These are phyloP conservation scores for Hylodesmum podocarpum DNA, from an alignment of 306 rosid species.

Conservation along the genomic window DNA sequence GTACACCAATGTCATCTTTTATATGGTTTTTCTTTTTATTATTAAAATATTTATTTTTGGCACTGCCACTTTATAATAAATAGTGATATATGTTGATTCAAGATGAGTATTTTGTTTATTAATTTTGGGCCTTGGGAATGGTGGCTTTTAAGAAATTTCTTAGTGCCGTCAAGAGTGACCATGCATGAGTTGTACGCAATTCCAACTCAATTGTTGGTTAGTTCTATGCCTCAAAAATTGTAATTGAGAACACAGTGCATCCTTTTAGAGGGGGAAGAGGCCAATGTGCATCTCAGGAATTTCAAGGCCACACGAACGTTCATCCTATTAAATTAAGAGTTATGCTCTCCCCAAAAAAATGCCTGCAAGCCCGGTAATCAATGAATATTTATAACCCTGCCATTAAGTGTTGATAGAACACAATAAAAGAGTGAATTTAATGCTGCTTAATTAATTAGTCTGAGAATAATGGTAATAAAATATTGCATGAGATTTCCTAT, in stretches of 20 bases:
- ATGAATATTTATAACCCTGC: not conserved
- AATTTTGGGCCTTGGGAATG: not conserved
- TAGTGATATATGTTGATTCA: not conserved
- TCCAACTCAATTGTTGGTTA: not conserved
- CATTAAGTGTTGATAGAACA: not conserved
- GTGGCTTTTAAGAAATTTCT: not conserved
- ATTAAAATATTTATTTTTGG: not conserved
- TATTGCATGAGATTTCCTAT: not conserved
- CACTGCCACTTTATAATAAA: not conserved
- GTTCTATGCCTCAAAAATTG: slow-evolving; percentile 14
- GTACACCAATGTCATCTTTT: not conserved
- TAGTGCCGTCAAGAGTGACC: not conserved
- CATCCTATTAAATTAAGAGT: not conserved
- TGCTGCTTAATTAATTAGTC: not conserved
- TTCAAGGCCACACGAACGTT: slow-evolving; percentile 30
- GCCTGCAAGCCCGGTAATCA: not conserved
- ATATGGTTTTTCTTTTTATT: not conserved
- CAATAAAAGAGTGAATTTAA: not conserved
- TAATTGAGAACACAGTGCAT: not conserved
- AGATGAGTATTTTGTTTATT: not conserved
- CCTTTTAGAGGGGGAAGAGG: not conserved
- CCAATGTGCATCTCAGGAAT: slow-evolving; percentile 10
- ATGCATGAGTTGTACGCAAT: slow-evolving; percentile 13
- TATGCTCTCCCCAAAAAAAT: not conserved
- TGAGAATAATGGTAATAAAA: not conserved